Evolutionary conservation across 2,329 filamentous ascomycete species (phyloP).

Genomic region (Torrubiellomyces zombiae): DNA sequence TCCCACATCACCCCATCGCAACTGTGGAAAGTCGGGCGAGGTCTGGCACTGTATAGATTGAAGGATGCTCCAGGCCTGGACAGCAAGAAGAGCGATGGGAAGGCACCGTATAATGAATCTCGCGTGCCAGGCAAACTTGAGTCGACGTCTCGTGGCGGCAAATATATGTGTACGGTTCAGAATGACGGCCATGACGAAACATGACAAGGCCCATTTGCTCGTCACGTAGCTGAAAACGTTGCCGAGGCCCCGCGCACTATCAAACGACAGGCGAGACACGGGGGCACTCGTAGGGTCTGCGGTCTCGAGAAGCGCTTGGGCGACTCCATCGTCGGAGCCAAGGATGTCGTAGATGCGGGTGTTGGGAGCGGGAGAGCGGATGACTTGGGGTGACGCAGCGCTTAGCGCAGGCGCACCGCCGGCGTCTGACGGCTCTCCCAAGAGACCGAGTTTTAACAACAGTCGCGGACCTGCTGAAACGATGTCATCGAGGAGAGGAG

Average conservation of each 20-base stretch:
- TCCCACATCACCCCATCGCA: conserved; percentile 52
- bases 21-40: conserved; percentile 49
- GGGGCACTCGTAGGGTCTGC: too few species aligned
- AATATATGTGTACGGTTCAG: conserved; percentile 90
- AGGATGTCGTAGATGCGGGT: conserved; percentile 15
- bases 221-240: conserved; percentile 83
- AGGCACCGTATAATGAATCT: conserved; percentile 53
- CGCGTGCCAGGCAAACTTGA: conserved; percentile 58
- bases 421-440: conserved; percentile 41
- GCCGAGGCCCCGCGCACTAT: conserved; percentile 53
- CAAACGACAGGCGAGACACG: conserved; percentile 38
- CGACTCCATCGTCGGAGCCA: conserved; percentile 7
- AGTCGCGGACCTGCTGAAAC: conserved; percentile 54
- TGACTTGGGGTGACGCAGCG: conserved; percentile 16
- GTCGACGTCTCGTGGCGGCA: conserved; percentile 66
- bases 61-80: conserved; percentile 54
- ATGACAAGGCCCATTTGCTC: conserved; percentile 81
- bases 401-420: conserved; percentile 43
- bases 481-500: conserved; percentile 51
- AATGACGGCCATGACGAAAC: conserved; percentile 70
- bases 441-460: conserved; percentile 49
- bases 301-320: too few species aligned
- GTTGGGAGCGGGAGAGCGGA: conserved; percentile 9
- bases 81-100: conserved; percentile 52
- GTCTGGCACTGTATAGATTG: conserved; percentile 89